Evolutionary conservation across 2,329 filamentous ascomycete species (phyloP).

Genomic region (Talaromyces funiculosus): DNA sequence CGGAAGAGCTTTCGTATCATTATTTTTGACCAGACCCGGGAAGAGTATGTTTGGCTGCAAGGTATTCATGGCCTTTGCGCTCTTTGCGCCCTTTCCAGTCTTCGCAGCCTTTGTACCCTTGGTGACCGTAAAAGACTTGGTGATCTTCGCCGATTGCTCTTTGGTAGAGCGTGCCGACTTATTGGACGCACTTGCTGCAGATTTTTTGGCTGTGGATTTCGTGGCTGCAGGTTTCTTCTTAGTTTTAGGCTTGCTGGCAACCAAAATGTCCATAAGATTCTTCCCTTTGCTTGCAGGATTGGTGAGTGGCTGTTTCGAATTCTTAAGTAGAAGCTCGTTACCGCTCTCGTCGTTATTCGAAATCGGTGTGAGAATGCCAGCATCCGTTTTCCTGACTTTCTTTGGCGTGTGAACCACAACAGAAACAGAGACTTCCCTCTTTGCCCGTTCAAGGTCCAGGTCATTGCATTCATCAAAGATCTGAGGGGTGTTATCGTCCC

Average conservation of each 20-base stretch:
- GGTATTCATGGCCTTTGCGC: constrained; percentile 30
- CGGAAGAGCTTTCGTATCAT: constrained; percentile 7
- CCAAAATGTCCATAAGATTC: constrained; percentile 23
- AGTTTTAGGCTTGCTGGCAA: constrained; percentile 3
- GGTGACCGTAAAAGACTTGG: constrained; percentile 28
- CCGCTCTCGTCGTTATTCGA: constrained; percentile 36
- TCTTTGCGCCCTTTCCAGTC: constrained; percentile 17
- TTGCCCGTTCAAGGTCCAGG: constrained; percentile 41
- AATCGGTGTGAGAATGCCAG: constrained; percentile 38
- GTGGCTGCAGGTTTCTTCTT: constrained; percentile 15
- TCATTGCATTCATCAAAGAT: constrained; percentile 41
- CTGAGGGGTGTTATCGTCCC: constrained; percentile 47
- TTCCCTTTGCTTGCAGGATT: constrained; percentile 30
- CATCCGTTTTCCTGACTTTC: constrained; percentile 24
- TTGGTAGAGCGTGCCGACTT: constrained; percentile 23
- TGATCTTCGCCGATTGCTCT: constrained; percentile 26
- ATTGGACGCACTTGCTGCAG: constrained; percentile 15
- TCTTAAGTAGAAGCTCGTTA: constrained; percentile 21
- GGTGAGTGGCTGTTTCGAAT: constrained; percentile 12
- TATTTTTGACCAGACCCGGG: constrained; percentile 20
- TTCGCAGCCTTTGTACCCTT: constrained; percentile 25
- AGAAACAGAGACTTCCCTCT: constrained; percentile 31
- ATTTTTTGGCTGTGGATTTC: neutral
- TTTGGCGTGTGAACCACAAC: constrained; percentile 38
- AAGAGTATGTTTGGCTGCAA: constrained; percentile 31